phyloP scores from a whole-genome alignment of 148 eudicot species.

The Euryodendron excelsum region DNA sequence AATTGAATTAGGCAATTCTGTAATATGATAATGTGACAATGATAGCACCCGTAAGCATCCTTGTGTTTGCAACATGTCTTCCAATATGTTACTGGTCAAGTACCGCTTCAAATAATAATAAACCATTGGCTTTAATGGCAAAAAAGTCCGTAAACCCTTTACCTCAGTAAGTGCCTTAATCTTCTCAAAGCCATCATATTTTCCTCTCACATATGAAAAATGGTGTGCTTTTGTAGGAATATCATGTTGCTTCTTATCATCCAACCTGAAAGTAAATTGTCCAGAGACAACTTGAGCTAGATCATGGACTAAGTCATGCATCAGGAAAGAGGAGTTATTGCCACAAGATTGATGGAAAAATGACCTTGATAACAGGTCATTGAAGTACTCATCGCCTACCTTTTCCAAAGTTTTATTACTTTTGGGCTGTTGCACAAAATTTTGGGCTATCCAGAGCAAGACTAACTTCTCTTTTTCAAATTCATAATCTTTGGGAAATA shows the following conservation, averaged over 20 bases:
- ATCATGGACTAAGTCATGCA: not conserved
- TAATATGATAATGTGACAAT: not conserved
- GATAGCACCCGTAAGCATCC: not conserved
- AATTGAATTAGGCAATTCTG: not conserved
- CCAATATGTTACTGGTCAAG: not conserved
- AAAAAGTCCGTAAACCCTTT: not conserved
- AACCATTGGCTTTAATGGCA: not conserved
- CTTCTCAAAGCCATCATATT: not conserved
- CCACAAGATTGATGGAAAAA: not conserved
- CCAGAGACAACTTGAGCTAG: not conserved
- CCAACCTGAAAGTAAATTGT: not conserved
- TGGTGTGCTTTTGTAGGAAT: not conserved
- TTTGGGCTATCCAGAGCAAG: not conserved
- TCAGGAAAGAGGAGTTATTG: not conserved
- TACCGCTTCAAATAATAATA: too few species aligned
- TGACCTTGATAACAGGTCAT: not conserved
- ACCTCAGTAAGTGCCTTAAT: not conserved
- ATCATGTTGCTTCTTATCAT: not conserved
- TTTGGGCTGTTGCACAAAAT: not conserved
- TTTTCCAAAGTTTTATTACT: not conserved
- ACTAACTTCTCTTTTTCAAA: not conserved
- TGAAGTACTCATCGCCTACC: not conserved
- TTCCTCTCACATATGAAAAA: not conserved
- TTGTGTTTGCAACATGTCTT: not conserved
- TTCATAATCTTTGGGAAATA: not conserved